Conservation (phyloP, 2,329 filamentous ascomycete genomes). For the Sporothrix brunneoviolacea region DNA sequence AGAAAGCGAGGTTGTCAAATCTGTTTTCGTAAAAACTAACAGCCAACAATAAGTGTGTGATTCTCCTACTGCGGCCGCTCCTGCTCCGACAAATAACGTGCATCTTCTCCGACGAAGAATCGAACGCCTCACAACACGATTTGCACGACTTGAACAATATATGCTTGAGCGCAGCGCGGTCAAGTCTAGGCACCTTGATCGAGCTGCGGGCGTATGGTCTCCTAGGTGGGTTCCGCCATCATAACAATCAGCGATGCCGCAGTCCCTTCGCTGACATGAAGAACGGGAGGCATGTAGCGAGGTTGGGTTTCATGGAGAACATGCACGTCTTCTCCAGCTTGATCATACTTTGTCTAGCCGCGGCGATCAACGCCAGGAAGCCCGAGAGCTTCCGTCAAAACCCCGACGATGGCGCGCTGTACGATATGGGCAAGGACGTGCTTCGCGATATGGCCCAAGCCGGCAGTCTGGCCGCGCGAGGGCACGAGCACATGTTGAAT, state of each 20-base stretch:
- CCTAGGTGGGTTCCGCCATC: too few species aligned
- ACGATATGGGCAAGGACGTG: conserved; percentile 1
- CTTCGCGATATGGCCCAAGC: conserved; percentile 1
- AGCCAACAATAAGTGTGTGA: too few species aligned
- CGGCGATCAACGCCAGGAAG: background rate
- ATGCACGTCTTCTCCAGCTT: conserved; percentile 10
- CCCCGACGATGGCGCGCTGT: background rate
- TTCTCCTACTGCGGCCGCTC: conserved; percentile 7
- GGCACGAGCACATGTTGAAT: conserved; percentile 3
- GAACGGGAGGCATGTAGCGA: background rate
- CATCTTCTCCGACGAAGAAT: background rate
- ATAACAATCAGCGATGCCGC: too few species aligned
- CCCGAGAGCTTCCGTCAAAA: background rate
- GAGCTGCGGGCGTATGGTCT: background rate
- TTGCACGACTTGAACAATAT: background rate
- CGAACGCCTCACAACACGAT: background rate
- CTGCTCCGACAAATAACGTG: conserved; percentile 4
- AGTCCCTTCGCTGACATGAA: too few species aligned
- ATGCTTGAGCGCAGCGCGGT: conserved; percentile 1
- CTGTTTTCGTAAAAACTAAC: too few species aligned
- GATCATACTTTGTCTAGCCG: conserved; percentile 3
- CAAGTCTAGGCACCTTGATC: background rate
- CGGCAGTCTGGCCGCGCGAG: conserved; percentile 1
- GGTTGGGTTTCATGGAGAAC: conserved; percentile 10
- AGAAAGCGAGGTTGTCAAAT: too few species aligned